Percentiles rank a stretch among this genome's conserved stretches.
phyloP scores from a whole-genome alignment of 805 yeast genomes.

The Wickerhamiella cacticola region DNA sequence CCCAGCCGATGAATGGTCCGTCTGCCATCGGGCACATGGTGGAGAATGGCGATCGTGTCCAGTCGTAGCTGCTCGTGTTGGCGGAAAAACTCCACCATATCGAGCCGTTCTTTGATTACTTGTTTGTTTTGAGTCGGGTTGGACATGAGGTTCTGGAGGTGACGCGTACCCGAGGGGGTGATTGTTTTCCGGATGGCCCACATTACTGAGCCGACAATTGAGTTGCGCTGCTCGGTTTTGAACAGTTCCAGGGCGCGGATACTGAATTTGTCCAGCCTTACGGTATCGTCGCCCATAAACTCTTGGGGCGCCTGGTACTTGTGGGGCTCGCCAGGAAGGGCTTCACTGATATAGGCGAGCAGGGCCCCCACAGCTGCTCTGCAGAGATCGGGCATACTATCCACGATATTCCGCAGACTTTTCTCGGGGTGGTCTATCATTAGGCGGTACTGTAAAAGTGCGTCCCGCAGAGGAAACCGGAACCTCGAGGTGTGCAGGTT shows the following conservation, averaged over 20 bases:
- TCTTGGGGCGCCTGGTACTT: conserved; percentile 57
- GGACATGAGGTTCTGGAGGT: conserved; percentile 70
- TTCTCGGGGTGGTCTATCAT: conserved; percentile 15
- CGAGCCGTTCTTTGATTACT: conserved; percentile 48
- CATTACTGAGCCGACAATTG: conserved; percentile 56
- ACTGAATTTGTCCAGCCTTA: conserved; percentile 60
- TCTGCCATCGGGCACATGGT: conserved; percentile 38
- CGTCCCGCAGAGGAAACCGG: conserved; percentile 32
- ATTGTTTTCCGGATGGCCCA: conserved; percentile 60
- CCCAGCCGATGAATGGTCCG: conserved; percentile 30
- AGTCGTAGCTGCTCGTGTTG: conserved; percentile 36
- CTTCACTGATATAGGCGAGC: conserved; percentile 57
- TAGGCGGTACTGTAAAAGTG: conserved; percentile 30
- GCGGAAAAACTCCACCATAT: conserved; percentile 36
- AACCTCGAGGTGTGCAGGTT: conserved; percentile 50
- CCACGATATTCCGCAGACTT: conserved; percentile 12
- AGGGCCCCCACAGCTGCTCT: conserved; percentile 50
- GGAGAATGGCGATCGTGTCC: conserved; percentile 50
- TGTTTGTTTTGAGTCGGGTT: conserved; percentile 56
- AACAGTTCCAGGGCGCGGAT: conserved; percentile 45
- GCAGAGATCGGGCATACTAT: conserved; percentile 29
- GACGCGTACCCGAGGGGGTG: conserved; percentile 70
- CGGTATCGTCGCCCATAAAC: conserved; percentile 38
- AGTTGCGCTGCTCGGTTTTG: conserved; percentile 34
- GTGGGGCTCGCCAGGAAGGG: conserved; percentile 55